Conservation (phyloP, 2,329 filamentous ascomycete genomes). For the Stachybotrys elegans region DNA sequence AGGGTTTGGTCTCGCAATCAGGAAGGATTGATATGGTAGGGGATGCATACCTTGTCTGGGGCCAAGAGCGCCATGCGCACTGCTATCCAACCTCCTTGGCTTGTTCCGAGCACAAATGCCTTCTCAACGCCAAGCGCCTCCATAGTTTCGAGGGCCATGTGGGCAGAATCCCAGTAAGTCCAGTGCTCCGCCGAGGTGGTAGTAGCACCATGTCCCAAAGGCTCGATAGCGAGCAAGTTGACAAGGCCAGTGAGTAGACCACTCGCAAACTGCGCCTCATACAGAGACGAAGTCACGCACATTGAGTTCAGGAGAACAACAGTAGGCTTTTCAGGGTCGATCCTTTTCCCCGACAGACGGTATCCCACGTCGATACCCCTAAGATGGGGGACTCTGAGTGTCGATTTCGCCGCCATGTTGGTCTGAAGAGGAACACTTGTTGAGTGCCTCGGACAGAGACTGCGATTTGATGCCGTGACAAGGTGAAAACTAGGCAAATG, state of each 20-base stretch:
- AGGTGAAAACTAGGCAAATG: too few relatives aligned
- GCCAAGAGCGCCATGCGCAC: slow-evolving; percentile 45
- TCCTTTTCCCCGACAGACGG: slow-evolving; percentile 31
- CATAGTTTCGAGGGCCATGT: slow-evolving; percentile 52
- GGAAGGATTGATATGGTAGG: too few relatives aligned
- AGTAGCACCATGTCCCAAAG: slow-evolving; percentile 46
- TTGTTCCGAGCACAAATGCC: slow-evolving; percentile 46
- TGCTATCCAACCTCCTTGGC: slow-evolving; percentile 48
- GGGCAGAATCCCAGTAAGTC: slow-evolving; percentile 51
- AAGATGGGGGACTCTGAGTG: slow-evolving; percentile 41
- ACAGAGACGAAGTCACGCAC: slow-evolving; percentile 43
- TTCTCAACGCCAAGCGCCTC: slow-evolving; percentile 41
- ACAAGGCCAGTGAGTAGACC: slow-evolving; percentile 31
- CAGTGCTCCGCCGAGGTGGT: slow-evolving; percentile 38
- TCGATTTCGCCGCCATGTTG: slow-evolving; percentile 32
- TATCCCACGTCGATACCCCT: slow-evolving; percentile 43
- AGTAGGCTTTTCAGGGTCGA: slow-evolving; percentile 47
- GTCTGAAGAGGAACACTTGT: slow-evolving; percentile 6
- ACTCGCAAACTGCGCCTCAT: slow-evolving; percentile 37
- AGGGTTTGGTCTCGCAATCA: too few relatives aligned
- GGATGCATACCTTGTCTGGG: slow-evolving; percentile 35
- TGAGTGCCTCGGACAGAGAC: too few relatives aligned
- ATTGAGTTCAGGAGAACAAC: slow-evolving; percentile 48
- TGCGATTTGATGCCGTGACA: too few relatives aligned
- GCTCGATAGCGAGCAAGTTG: slow-evolving; percentile 49